Conservation (phyloP, 495 filamentous ascomycete genomes). For the Hamigera avellanea region DNA sequence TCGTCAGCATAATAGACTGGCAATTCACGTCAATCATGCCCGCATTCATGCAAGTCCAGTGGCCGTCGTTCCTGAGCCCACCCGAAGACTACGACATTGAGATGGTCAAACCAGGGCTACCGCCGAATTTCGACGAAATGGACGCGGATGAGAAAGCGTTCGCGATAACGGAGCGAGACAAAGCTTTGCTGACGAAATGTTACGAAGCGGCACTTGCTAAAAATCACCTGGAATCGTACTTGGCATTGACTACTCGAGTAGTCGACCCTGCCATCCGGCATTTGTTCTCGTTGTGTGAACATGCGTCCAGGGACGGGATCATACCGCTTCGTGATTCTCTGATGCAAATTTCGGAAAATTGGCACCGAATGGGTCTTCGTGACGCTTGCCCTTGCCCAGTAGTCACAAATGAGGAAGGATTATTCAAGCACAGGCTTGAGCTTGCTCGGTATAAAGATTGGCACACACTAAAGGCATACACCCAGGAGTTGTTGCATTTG, state of each 20-base stretch:
- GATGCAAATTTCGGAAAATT: constrained; percentile 10
- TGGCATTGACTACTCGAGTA: constrained; percentile 8
- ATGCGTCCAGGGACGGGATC: constrained; percentile 15
- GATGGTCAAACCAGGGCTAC: constrained; percentile 13
- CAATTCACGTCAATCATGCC: constrained; percentile 14
- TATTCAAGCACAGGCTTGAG: constrained; percentile 9
- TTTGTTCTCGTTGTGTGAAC: constrained; percentile 8
- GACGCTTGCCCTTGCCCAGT: constrained; percentile 7
- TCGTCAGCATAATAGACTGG: constrained; percentile 14
- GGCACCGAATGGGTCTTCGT: constrained; percentile 10
- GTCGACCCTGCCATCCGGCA: constrained; percentile 8
- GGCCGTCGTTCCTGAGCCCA: constrained; percentile 15
- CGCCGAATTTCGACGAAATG: constrained; percentile 13
- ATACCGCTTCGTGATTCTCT: constrained; percentile 17
- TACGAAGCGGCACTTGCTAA: constrained; percentile 17
- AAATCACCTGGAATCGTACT: constrained; percentile 10
- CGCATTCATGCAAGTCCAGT: constrained; percentile 16
- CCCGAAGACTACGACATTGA: constrained; percentile 12
- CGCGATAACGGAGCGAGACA: constrained; percentile 11
- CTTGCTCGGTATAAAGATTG: constrained; percentile 15
- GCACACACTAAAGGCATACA: constrained; percentile 13
- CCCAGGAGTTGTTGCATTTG: constrained; percentile 15
- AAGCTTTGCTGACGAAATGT: constrained; percentile 13
- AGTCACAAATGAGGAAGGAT: constrained; percentile 8
- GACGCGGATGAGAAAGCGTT: constrained; percentile 12